These are phyloP conservation scores for Alternaria gansuensis DNA, from an alignment of 2,329 filamentous ascomycete species.

Conservation along the genomic window DNA sequence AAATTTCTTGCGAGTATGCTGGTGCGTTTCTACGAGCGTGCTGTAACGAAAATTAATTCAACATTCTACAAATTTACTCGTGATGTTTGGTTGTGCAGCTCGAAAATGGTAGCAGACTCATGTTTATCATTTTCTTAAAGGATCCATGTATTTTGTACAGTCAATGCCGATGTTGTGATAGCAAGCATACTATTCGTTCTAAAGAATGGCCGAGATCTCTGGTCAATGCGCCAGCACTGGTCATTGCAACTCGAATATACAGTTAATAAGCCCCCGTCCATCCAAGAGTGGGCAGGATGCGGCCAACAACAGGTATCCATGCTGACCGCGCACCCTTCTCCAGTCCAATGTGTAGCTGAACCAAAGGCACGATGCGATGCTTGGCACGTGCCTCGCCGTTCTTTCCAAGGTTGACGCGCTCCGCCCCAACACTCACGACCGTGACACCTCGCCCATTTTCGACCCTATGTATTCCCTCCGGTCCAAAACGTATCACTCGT, in stretches of 20 bases:
- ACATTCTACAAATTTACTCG: neutral
- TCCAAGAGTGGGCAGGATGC: neutral
- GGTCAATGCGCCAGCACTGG: neutral
- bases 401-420: slow-evolving; percentile 26
- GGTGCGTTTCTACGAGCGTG: slow-evolving; percentile 19
- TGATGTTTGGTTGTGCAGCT: neutral
- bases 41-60: slow-evolving; percentile 24
- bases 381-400: slow-evolving; percentile 21
- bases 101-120: neutral
- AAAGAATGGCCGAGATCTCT: neutral
- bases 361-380: slow-evolving; percentile 10
- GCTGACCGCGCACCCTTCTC: neutral
- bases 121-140: neutral
- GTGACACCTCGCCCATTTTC: slow-evolving; percentile 27
- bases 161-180: too few species aligned
- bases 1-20: slow-evolving; percentile 7
- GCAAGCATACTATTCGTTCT: neutral
- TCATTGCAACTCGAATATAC: neutral
- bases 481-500: slow-evolving; percentile 13
- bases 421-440: slow-evolving; percentile 23
- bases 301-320: neutral
- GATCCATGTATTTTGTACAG: neutral
- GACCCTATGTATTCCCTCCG: slow-evolving; percentile 33
- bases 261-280: neutral
- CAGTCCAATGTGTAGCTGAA: slow-evolving; percentile 5